Conservation (phyloP, 176 grass and related monocot species). For the Cenchrus purpureus region DNA sequence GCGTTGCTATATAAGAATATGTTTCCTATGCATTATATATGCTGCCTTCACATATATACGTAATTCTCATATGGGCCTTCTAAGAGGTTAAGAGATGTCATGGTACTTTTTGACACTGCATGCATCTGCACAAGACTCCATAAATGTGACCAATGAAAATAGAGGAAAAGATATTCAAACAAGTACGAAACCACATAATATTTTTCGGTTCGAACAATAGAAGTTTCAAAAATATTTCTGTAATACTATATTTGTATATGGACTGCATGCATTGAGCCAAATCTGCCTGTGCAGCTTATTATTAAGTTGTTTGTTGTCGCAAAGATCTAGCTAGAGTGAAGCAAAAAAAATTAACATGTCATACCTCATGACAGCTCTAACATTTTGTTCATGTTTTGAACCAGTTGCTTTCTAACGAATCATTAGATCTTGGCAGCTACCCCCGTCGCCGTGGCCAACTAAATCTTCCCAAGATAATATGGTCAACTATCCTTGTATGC, state of each 20-base stretch:
- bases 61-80: too few relatives aligned
- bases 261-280: neutral
- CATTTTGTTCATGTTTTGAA: conserved; percentile 18
- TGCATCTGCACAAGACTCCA: too few relatives aligned
- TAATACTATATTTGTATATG: neutral
- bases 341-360: neutral
- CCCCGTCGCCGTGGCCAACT: neutral
- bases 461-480: conserved; percentile 9
- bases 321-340: neutral
- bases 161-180: neutral
- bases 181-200: neutral
- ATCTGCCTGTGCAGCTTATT: neutral
- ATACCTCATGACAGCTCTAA: neutral
- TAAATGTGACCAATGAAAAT: neutral
- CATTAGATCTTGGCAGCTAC: conserved; percentile 12
- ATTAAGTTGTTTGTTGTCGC: neutral
- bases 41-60: too few relatives aligned
- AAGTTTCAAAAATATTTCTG: neutral
- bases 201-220: neutral
- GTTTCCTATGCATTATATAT: too few relatives aligned
- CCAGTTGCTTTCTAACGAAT: neutral
- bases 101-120: too few relatives aligned
- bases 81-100: too few relatives aligned
- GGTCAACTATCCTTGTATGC: conserved; percentile 17
- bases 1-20: too few relatives aligned